Evolutionary conservation across 306 rosid species (phyloP), one percentile per base, ranked within the genome.

Genomic region (Lathyrus tuberosus): DNA sequence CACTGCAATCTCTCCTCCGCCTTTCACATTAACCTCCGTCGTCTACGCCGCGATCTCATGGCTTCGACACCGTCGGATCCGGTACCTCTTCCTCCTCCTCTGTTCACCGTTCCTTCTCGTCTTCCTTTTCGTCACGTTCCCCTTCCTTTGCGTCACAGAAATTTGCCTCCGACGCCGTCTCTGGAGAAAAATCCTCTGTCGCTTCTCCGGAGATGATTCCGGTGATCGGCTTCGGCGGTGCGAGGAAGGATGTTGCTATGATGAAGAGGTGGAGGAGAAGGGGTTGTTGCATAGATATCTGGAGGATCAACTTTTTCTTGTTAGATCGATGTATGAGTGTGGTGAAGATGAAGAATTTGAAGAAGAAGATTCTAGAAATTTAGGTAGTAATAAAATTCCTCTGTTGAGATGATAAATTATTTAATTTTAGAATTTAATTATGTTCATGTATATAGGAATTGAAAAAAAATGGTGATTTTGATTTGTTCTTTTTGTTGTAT

Each of bases 301-400:
- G 62, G 82, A 81, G 28, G 82, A 81, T 81, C 85, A 77, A 28
- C 78, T 81, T 54, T 65, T 74, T 73, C 80, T 77, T 10, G 82
- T 81, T 18, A 7, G 85, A 64, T 81, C 82, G 43, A 76, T 81
- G 77, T 81, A 77, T 44, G 82, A 81, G 6, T 81, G 85, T 3
- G 82, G 85, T 6, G 74, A 73, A 17, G 79, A 76, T 0, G 79
- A 67, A 1, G 73, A 33, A 1, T 35, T 35, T 35, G 66, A 24
- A 1, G 31, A 65, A 46, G 69, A 78, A 67, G 81, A 67, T 56
- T 70, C 73, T 54, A 40, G 65, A 76, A 61, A 71, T 46, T 47
- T 30, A 8, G 67, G 41, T 68, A 44, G 72, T 49, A n/a, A 42
- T 66, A 71, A 57, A 48, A 24, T 56, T 61, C 80, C 82, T 77